These are phyloP conservation scores for Chlorella vulgaris DNA, from an alignment of 139 green algal genomes.

Conservation along the genomic window DNA sequence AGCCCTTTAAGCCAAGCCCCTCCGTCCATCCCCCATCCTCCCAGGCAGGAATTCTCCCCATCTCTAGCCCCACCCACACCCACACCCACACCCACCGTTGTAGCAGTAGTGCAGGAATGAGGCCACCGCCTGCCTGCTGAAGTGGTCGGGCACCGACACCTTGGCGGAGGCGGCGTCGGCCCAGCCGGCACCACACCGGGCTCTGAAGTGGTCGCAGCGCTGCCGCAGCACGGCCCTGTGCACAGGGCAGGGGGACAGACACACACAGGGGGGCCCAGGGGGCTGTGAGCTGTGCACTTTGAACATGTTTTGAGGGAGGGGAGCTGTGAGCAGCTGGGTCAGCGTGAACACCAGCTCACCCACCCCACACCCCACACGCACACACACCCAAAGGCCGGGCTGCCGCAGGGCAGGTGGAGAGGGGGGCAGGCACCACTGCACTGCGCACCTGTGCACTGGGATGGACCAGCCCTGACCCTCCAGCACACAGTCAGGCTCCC, in stretches of 20 bases:
- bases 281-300: background rate
- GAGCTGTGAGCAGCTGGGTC: background rate
- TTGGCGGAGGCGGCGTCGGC: conserved; percentile 35
- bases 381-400: too few relatives aligned
- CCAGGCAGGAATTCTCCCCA: too few relatives aligned
- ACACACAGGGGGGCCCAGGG: background rate
- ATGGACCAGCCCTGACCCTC: conserved; percentile 41
- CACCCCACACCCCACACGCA: too few relatives aligned
- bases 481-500: conserved; percentile 47
- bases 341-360: background rate
- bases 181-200: conserved; percentile 56
- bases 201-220: conserved; percentile 58
- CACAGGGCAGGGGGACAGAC: background rate
- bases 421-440: background rate
- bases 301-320: background rate
- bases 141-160: conserved; percentile 64
- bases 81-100: conserved; percentile 42
- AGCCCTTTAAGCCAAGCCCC: too few relatives aligned
- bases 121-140: conserved; percentile 44
- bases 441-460: conserved; percentile 47
- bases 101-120: conserved; percentile 65
- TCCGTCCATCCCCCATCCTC: too few relatives aligned
- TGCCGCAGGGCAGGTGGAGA: too few relatives aligned
- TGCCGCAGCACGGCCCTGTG: conserved; percentile 48
- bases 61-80: too few relatives aligned